Evolutionary conservation across 768 basidiomycete species (phyloP).

Genomic region (Leccinum sublutescens): DNA sequence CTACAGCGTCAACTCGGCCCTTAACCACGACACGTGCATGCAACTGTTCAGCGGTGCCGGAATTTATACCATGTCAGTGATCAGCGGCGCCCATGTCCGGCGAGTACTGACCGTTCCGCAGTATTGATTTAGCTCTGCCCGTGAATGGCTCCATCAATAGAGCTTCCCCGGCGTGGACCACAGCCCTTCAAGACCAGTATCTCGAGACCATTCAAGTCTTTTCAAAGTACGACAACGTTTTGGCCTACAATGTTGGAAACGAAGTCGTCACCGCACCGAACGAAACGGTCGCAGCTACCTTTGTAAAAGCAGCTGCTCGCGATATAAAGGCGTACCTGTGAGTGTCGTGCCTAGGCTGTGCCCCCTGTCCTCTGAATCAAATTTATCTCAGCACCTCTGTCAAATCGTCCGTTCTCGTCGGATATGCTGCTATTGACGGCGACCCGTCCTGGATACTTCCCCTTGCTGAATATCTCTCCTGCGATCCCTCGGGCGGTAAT

Average conservation of each 20-base stretch:
- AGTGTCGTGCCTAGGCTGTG: conserved; percentile 25
- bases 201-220: conserved; percentile 75
- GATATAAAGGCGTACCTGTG: conserved; percentile 85
- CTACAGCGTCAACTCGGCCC: conserved; percentile 80
- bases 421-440: conserved; percentile 85
- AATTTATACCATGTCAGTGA: conserved; percentile 83
- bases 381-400: conserved; percentile 52
- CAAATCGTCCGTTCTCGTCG: conserved; percentile 64
- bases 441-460: conserved; percentile 56
- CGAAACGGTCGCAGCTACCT: conserved; percentile 65
- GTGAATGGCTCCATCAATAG: conserved; percentile 85
- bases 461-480: conserved; percentile 78
- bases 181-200: conserved; percentile 78
- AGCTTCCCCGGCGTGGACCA: conserved; percentile 69
- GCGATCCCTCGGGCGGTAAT: conserved; percentile 55
- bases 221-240: conserved; percentile 83
- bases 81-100: conserved; percentile 2
- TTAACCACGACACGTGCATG: conserved; percentile 92
- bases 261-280: conserved; percentile 61
- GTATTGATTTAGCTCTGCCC: conserved; percentile 84
- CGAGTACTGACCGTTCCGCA: conserved; percentile 31
- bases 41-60: conserved; percentile 66
- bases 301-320: conserved; percentile 88
- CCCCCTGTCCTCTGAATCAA: neutral
- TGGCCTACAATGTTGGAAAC: conserved; percentile 90